Base-by-base conservation (phyloP, 2,329 filamentous ascomycete genomes). In the Biscogniauxia sp. region DNA sequence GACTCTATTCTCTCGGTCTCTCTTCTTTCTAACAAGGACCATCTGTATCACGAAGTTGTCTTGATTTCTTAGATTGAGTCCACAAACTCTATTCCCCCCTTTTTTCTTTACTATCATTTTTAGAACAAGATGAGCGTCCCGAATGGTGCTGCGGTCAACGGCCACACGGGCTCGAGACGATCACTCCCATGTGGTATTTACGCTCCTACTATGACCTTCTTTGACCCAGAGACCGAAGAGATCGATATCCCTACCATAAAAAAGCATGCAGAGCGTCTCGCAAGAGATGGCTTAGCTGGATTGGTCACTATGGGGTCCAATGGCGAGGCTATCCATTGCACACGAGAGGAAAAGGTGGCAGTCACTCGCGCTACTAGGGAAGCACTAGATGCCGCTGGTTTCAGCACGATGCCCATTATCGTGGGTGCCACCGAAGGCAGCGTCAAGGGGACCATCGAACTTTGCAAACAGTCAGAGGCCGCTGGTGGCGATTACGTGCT, bases 221-320 rank as follows among this genome's bases (percentile, higher is more conserved):
- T 96, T 80, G 81, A 94, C 77, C 83, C 89, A 6, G 84, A 88
- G 66, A 95, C 91, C 53, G 92, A 96, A 77, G 91, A 95, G 54
- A 83, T 96, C 69, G 92, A 96, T 72, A 86, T 93, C 65, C 82
- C 89, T 41, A 84, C 85, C 61, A 91, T 95, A 78, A 90, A 91
- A 77, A 89, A 85, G 72, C 92, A 96, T 73, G 90, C 91, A 23
- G 86, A 91, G 67, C 88, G 92, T 54, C 86, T 96, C 54, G 89
- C 88, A 49, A 81, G 87, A 73, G 90, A 87, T 60, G 93, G 93
- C 8, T 85, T 96, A 11, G 90, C 88, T 54, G 92, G 92, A 41
- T 83, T 96, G 25, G 90, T 95, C 51, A 89, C 89, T 67, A 92
- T 95, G 89, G 92, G 93, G 64, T 96, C 92, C 68, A 96, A 96